These are phyloP conservation scores for Lolium multiflorum DNA, from an alignment of 176 grass and related monocot genomes.

Conservation along the genomic window DNA sequence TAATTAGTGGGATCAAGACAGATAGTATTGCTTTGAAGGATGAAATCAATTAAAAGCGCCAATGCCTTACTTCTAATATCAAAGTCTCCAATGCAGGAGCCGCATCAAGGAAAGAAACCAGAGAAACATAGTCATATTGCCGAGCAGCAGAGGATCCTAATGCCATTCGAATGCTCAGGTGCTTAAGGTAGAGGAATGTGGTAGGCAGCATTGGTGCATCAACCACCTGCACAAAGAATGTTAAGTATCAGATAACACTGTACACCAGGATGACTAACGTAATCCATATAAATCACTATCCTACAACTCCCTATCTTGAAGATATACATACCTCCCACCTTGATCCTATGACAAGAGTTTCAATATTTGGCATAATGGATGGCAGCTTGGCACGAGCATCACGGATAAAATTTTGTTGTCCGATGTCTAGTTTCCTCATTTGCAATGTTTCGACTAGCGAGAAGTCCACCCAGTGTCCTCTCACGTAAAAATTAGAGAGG, in stretches of 20 bases:
- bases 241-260: not conserved
- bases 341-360: slow-evolving; percentile 13
- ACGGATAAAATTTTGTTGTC: not conserved
- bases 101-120: not conserved
- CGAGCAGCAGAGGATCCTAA: not conserved
- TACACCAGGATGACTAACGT: not conserved
- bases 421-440: not conserved
- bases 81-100: slow-evolving; percentile 26
- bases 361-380: slow-evolving; percentile 18
- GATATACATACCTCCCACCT: slow-evolving; percentile 14
- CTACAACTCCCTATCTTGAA: not conserved
- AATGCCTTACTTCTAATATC: not conserved
- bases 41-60: not conserved
- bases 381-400: not conserved
- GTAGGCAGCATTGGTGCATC: slow-evolving; percentile 14
- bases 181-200: slow-evolving; percentile 32
- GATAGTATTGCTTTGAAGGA: not conserved
- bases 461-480: not conserved
- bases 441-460: slow-evolving; percentile 25
- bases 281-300: not conserved
- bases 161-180: not conserved
- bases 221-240: not conserved
- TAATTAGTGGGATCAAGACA: not conserved
- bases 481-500: not conserved
- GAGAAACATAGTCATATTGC: slow-evolving; percentile 18